Evolutionary conservation across 1,284 basidiomycete species (phyloP).

Genomic region (Hymenochaete sp.): DNA sequence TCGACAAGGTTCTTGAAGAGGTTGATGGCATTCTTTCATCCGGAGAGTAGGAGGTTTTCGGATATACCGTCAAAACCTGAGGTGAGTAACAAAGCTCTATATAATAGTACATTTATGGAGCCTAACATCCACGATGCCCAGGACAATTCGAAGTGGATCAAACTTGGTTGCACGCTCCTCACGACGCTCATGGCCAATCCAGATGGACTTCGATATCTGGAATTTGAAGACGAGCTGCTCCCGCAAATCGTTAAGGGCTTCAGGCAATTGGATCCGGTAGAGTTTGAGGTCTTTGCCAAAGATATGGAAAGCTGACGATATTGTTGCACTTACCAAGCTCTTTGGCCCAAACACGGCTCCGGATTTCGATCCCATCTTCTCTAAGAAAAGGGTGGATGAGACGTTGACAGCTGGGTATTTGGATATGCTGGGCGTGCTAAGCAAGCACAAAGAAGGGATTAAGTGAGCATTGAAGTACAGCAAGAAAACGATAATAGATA

Average conservation of each 20-base stretch:
- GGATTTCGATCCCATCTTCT: conserved; percentile 77
- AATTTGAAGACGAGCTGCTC: conserved; percentile 79
- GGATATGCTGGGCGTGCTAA: conserved; percentile 90
- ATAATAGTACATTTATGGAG: conserved; percentile 19
- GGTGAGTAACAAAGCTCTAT: too few species aligned
- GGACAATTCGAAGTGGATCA: conserved; percentile 78
- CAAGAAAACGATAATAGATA: neutral
- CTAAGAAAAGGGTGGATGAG: conserved; percentile 72
- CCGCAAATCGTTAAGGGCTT: conserved; percentile 83
- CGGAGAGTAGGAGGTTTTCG: conserved; percentile 68
- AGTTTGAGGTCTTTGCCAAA: conserved; percentile 25
- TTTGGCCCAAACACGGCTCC: conserved; percentile 41
- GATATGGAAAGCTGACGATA: neutral
- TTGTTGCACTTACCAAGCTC: conserved; percentile 35
- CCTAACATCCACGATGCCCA: conserved; percentile 26
- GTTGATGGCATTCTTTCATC: conserved; percentile 89
- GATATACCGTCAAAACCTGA: conserved; percentile 62
- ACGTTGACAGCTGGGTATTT: conserved; percentile 91
- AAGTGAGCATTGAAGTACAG: conserved; percentile 52
- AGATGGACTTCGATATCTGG: conserved; percentile 79
- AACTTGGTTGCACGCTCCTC: conserved; percentile 73
- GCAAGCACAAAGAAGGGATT: conserved; percentile 80
- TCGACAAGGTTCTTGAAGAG: conserved; percentile 83
- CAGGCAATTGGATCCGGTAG: conserved; percentile 85
- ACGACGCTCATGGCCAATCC: conserved; percentile 76